These are phyloP conservation scores for Wickerhamomyces hampshirensis DNA, from an alignment of 805 yeast species.

Conservation along the genomic window DNA sequence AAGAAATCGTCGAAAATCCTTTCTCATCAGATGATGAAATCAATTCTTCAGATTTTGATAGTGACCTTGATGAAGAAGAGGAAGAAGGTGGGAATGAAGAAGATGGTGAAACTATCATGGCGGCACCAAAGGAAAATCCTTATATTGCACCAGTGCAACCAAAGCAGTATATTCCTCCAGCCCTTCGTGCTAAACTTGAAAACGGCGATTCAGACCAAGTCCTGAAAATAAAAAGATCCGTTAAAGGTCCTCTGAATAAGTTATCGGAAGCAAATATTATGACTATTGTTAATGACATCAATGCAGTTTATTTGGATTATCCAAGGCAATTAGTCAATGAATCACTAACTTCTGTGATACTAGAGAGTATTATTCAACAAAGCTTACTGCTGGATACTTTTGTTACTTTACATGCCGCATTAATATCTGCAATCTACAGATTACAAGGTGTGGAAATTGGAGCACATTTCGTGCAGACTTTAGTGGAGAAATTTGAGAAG, in stretches of 20 bases:
- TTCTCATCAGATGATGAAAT: slow-evolving; percentile 38
- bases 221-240: slow-evolving; percentile 47
- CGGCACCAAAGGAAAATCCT: slow-evolving; percentile 59
- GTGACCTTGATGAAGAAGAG: slow-evolving; percentile 33
- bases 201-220: slow-evolving; percentile 41
- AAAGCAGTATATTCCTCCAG: slow-evolving; percentile 77
- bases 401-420: slow-evolving; percentile 72
- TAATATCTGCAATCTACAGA: slow-evolving; percentile 69
- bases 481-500: slow-evolving; percentile 65
- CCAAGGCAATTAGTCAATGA: slow-evolving; percentile 81
- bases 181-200: slow-evolving; percentile 53
- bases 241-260: slow-evolving; percentile 82
- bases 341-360: slow-evolving; percentile 53
- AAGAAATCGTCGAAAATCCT: slow-evolving; percentile 27
- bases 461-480: slow-evolving; percentile 73
- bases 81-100: slow-evolving; percentile 29
- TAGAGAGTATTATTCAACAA: slow-evolving; percentile 60
- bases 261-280: slow-evolving; percentile 83
- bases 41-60: slow-evolving; percentile 39
- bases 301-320: slow-evolving; percentile 53
- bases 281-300: slow-evolving; percentile 65
- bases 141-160: slow-evolving; percentile 56
- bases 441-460: slow-evolving; percentile 86
- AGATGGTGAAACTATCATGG: slow-evolving; percentile 26
- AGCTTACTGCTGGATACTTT: slow-evolving; percentile 73